Base-by-base conservation (phyloP, 2,329 filamentous ascomycete species). In the Volutella citrinella region DNA sequence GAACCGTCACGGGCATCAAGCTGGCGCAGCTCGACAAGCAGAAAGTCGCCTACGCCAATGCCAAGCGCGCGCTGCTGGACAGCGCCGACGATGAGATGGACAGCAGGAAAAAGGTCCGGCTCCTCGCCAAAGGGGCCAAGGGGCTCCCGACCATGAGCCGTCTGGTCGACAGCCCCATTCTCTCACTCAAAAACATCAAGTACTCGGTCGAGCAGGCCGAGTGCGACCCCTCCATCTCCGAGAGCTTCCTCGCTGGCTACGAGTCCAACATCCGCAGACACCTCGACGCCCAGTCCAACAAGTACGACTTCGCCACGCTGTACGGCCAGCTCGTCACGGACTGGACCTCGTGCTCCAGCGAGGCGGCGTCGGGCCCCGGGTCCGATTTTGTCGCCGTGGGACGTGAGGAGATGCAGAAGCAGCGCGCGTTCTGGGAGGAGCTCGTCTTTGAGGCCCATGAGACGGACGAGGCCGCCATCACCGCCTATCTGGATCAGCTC, bases 281-380 rank as follows among this genome's bases (percentile, higher is more conserved):
- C 22, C 50, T 72, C 10, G 49, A 67, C 14, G 58, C 54, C 22
- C 63, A 68, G 32, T 65, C 64, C 7, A 57, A 63, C 12, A 67
- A 63, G 41, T 69, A 65, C 34, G 49, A 63, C 32, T 69, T 66
- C 27, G 67, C 69, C 0, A 61, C 63, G 8, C 54, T 72, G 4
- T 71, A 70, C 26, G 66, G 63, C 4, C 56, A 66, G 29, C 57
- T 72, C 5, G 67, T 70, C n/a, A 70, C 61, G 1, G 69, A 72
- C 40, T 72, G 67, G 68, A 54, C 71, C 2, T 61, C 60, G 1
- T 46, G 52, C 1, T 55, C 55, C 3, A 39, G 56, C 43, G 17
- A 38, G 7, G 21, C 38, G 2, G 36, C 49, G 6, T 30, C 28
- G 4, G n/a, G 30, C 7, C 15, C 44, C 31, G 32, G 24, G 5